Base-by-base conservation (phyloP, 2,329 filamentous ascomycete species). In the Fusarium fracticaudum region DNA sequence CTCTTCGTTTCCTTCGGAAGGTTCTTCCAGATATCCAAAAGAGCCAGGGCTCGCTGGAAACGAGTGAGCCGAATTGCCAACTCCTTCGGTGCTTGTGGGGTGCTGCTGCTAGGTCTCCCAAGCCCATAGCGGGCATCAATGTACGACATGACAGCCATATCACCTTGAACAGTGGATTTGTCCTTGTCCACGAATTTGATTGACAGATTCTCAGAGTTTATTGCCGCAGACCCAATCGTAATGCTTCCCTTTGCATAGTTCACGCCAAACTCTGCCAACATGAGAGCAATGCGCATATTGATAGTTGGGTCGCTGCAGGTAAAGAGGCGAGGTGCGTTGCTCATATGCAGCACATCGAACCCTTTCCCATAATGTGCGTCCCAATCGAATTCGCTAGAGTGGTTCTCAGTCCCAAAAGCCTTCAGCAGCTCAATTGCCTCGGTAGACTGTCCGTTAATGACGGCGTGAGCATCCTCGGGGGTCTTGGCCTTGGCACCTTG, bases 331-430 rank as follows among this genome's bases (percentile, higher is more conserved):
- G 88, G 85, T 31, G 87, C 83, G 40, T 79, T 81, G 67, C 84
- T 86, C 77, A 92, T 88, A 78, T 96, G 92, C 66, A 96, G 83
- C 11, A 98, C 94, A 78, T 99, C 93, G 73, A 95, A 98, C 0
- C 96, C 96, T 1, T 79, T 76, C 1, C 95, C 95, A 78, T 99
- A 99, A 31, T 88, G 83, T 1, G 84, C 84, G 9, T 91, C 85
- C 96, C 96, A 98, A 76, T 93, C 87, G 72, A 96, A 95, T 7
- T 90, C 86, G 1, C 85, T 86, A 9, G 88, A 85, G 64, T 94
- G 91, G 79, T 99, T 99, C 85, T 99, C 96, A 22, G 87, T 87
- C 2, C 94, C 93, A 83, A 99, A 98, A 0, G 93, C 94, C 61
- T 86, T 86, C 47, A 98, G 87, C 85, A 99, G 89, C 51, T 83